Percentiles rank a stretch among this genome's conserved stretches.
Evolutionary conservation across 805 yeast genomes (phyloP).

Genomic region (Starmerella cellae): DNA sequence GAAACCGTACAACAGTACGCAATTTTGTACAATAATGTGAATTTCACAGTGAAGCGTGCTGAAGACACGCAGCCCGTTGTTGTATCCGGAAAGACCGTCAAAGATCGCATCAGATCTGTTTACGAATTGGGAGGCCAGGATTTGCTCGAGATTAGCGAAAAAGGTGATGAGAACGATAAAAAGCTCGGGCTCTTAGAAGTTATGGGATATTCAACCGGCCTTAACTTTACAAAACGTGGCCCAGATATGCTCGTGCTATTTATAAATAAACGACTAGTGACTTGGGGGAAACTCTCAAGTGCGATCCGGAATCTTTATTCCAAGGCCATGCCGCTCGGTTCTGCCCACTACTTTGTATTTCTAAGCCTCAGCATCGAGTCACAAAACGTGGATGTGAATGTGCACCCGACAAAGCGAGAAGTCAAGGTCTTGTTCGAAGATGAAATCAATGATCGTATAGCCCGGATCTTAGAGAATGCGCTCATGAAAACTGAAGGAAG

Average conservation of each 20-base stretch:
- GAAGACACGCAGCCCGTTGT: conserved; percentile 64
- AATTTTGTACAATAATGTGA: conserved; percentile 44
- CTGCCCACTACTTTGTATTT: conserved; percentile 57
- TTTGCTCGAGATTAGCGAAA: conserved; percentile 8
- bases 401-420: conserved; percentile 91
- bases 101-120: conserved; percentile 60
- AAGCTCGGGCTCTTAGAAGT: conserved; percentile 40
- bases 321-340: conserved; percentile 63
- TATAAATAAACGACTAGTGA: conserved; percentile 70
- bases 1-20: conserved; percentile 80
- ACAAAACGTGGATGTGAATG: conserved; percentile 71
- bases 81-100: conserved; percentile 35
- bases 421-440: conserved; percentile 77
- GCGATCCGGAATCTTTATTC: conserved; percentile 52
- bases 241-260: conserved; percentile 59
- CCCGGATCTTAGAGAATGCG: conserved; percentile 36
- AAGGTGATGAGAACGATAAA: conserved; percentile 41
- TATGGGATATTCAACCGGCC: conserved; percentile 52
- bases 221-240: conserved; percentile 60
- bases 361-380: conserved; percentile 56
- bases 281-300: conserved; percentile 65
- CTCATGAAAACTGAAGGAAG: conserved; percentile 51
- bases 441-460: conserved; percentile 58
- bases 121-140: conserved; percentile 26
- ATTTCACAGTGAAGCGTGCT: conserved; percentile 63